Percentiles rank a stretch among this genome's conserved stretches.
Evolutionary conservation across 2,329 filamentous ascomycete genomes (phyloP).

Genomic region (Aspergillus calidoustus): DNA sequence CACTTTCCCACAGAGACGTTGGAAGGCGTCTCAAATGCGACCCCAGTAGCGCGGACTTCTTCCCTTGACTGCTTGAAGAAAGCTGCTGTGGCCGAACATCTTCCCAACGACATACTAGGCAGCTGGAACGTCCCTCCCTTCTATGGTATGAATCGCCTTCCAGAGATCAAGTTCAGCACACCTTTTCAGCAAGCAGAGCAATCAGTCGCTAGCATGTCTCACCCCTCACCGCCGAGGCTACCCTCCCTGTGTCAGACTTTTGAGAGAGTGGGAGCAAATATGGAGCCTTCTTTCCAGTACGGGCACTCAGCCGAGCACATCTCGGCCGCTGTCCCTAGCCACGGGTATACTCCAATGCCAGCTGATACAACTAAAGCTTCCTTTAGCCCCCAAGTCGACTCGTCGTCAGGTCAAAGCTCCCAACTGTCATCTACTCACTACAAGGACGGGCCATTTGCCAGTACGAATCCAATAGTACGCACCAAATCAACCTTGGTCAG

Average conservation of each 20-base stretch:
- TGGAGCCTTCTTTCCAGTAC: not conserved
- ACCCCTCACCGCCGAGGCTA: not conserved
- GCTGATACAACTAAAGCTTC: not conserved
- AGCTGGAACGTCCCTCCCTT: not conserved
- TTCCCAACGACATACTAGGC: not conserved
- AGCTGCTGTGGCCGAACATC: not conserved
- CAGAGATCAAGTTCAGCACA: not conserved
- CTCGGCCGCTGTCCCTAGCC: not conserved
- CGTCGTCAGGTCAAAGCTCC: not conserved
- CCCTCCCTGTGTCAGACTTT: not conserved
- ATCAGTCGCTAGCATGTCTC: not conserved
- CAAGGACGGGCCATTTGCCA: constrained; percentile 29
- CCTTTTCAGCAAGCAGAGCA: not conserved
- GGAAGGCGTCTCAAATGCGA: constrained; percentile 5
- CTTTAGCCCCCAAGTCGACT: not conserved
- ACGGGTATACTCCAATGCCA: not conserved
- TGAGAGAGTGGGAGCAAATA: not conserved
- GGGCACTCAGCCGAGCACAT: not conserved
- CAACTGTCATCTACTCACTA: constrained; percentile 18
- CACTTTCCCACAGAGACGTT: constrained; percentile 7
- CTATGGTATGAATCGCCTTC: not conserved
- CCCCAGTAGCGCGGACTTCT: not conserved
- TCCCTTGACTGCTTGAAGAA: not conserved
- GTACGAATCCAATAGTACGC: not conserved
- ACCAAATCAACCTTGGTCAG: not conserved